These are phyloP conservation scores for Botryotinia globosa DNA, from an alignment of 2,329 filamentous ascomycete genomes.

Conservation along the genomic window DNA sequence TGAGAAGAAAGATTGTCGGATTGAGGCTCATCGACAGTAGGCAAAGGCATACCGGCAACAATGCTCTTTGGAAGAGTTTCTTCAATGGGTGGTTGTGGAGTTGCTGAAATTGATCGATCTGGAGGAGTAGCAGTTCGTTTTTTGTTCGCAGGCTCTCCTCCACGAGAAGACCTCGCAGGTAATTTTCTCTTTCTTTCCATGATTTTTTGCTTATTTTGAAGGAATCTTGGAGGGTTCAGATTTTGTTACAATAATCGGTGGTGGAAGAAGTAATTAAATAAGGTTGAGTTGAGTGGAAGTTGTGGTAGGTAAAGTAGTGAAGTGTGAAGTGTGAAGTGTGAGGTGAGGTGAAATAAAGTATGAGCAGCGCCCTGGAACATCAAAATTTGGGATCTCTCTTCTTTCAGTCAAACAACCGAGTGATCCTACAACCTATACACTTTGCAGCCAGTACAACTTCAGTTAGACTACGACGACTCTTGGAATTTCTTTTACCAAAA, in stretches of 20 bases:
- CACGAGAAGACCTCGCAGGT: constrained; percentile 58
- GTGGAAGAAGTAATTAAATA: background rate
- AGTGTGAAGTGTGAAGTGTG: background rate
- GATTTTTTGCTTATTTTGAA: constrained; percentile 15
- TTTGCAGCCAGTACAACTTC: background rate
- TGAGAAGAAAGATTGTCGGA: constrained; percentile 57
- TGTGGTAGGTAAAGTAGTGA: background rate
- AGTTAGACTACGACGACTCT: background rate
- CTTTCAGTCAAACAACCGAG: background rate
- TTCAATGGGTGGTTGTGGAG: constrained; percentile 39
- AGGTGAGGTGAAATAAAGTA: background rate
- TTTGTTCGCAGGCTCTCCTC: constrained; percentile 56
- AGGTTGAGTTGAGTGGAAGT: background rate
- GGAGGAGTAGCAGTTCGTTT: constrained; percentile 56
- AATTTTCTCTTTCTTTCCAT: constrained; percentile 68
- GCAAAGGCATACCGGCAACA: constrained; percentile 64
- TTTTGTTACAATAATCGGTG: background rate
- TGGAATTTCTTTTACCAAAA: background rate
- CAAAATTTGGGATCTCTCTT: background rate
- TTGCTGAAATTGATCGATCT: constrained; percentile 44
- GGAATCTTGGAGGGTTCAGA: too few species aligned
- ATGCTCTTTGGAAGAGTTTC: constrained; percentile 60
- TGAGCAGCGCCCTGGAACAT: background rate
- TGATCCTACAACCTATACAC: background rate
- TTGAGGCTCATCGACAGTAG: constrained; percentile 67